Base-by-base conservation (phyloP, 352 stramenopile species). In the Globisporangium iwayamae region DNA sequence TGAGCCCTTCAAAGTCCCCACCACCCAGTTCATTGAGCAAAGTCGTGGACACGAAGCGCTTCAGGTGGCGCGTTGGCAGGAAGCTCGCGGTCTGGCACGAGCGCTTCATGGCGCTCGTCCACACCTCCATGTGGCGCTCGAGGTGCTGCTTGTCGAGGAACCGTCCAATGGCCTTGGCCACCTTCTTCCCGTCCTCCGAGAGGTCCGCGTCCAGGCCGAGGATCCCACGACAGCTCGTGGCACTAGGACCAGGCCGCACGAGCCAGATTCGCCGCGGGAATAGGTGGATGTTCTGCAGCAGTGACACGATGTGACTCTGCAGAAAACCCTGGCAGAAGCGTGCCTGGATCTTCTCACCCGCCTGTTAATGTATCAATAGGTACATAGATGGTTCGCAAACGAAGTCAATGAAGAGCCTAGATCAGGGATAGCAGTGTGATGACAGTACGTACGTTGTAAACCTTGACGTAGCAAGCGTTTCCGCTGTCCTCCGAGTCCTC, bases 281-380 rank as follows among this genome's bases (percentile, higher is more conserved):
- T 16, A 98, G 78, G 69, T 98, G 93, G 66, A 98, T 97, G 66
- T 98, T 98, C 77, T 94, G 66, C 25, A 95, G 56, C 25, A 97
- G 79, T 39, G 84, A 96, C 62, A 96, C 84, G 60, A 94, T 85
- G 71, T 96, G 87, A 63, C 79, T 92, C 63, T 94, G 83, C 20
- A 97, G 55, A 68, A 94, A 96, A 30, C 86, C 87, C 64, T 94
- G 81, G 64, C 89, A 94, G 65, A 84, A 90, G 16, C 90, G 79
- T 41, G 87, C 86, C 58, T 94, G 79, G 66, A 98, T 95, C 75
- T 97, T 97, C 66, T 97, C 89, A 14, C 93, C 93, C 34, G 84
- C 85, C 73, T 81, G 57, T 10, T 54, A 36, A 50, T 36, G n/a
- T n/a, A 53, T 52, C 4, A 30, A 47, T 32, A 32, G 7, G 9